Evolutionary conservation across 306 rosid species (phyloP).

Genomic region (Corylus americana): DNA sequence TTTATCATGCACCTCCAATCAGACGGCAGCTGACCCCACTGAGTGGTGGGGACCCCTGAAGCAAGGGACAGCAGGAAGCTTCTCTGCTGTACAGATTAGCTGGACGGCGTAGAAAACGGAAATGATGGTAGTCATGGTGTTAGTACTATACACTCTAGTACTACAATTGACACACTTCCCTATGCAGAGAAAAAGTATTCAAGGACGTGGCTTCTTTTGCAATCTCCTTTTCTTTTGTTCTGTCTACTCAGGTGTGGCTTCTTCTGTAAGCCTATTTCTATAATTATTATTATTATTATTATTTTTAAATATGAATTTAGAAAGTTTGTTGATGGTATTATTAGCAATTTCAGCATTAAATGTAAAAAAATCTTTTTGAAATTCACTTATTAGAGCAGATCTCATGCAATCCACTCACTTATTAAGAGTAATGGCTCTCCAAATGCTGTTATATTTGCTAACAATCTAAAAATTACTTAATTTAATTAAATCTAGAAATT

Average conservation of each 20-base stretch:
- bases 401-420: too few relatives aligned
- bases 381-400: too few relatives aligned
- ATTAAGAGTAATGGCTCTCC: too few relatives aligned
- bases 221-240: constrained; percentile 2
- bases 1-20: constrained; percentile 12
- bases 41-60: not conserved
- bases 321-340: not conserved
- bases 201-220: constrained; percentile 37
- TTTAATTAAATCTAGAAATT: too few relatives aligned
- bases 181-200: not conserved
- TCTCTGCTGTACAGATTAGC: constrained; percentile 28
- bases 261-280: not conserved
- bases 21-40: not conserved
- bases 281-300: not conserved
- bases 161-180: constrained; percentile 22
- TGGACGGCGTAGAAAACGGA: constrained; percentile 18
- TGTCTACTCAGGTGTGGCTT: not conserved
- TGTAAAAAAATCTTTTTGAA: too few relatives aligned
- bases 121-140: constrained; percentile 14
- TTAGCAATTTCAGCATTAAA: too few relatives aligned
- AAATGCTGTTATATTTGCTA: too few relatives aligned
- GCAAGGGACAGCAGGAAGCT: constrained; percentile 34
- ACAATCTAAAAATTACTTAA: too few relatives aligned
- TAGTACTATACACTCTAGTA: constrained; percentile 9
- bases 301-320: not conserved